These are phyloP conservation scores for Zygnema cylindricum DNA, from an alignment of 139 green algal species.

Conservation along the genomic window DNA sequence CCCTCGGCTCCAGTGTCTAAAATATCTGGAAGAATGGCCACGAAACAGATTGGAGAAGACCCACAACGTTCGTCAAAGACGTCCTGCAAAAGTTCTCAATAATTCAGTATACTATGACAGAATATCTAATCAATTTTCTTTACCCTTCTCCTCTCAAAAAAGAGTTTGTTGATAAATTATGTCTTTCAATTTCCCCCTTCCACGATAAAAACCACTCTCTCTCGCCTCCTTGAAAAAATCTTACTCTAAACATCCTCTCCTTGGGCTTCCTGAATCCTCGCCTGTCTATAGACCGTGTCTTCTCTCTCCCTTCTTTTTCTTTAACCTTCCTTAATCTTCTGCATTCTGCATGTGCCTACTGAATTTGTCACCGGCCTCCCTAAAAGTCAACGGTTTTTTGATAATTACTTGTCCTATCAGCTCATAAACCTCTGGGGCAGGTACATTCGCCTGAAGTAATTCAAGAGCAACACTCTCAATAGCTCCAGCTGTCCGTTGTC, in stretches of 20 bases:
- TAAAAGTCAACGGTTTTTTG: not conserved
- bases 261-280: no score
- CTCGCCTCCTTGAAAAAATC: no score
- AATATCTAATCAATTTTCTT: no score
- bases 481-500: conserved; percentile 68
- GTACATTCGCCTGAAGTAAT: conserved; percentile 9
- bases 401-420: conserved; percentile 71
- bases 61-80: conserved; percentile 45
- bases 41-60: conserved; percentile 75
- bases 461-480: conserved; percentile 68
- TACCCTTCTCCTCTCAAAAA: no score
- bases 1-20: conserved; percentile 81
- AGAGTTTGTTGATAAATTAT: no score
- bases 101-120: no score
- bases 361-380: not conserved
- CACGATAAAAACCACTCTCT: no score
- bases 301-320: no score
- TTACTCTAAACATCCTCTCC: no score
- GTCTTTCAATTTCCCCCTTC: no score
- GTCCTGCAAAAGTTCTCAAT: conserved; percentile 72
- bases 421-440: conserved; percentile 68
- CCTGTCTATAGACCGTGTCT: no score
- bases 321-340: not conserved
- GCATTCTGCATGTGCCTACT: not conserved
- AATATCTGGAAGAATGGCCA: conserved; percentile 91